Evolutionary conservation across 1,139 yeast species (phyloP).

Genomic region (Hanseniaspora gamundiae): DNA sequence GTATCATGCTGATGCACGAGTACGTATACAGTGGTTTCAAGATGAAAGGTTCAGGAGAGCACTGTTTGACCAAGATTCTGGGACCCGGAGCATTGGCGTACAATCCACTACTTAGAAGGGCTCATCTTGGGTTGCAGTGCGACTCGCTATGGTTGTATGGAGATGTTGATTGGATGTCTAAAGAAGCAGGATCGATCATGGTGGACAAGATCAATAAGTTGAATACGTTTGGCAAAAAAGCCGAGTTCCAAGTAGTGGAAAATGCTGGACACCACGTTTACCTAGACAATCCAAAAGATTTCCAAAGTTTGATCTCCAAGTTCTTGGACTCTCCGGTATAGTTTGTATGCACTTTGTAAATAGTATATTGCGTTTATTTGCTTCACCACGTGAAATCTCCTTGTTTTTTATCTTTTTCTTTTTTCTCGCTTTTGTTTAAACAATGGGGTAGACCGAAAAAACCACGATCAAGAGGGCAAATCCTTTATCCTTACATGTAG

Average conservation of each 20-base stretch:
- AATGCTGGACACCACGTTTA: slow-evolving; percentile 72
- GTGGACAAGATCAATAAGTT: slow-evolving; percentile 30
- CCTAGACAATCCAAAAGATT: slow-evolving; percentile 57
- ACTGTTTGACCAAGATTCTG: slow-evolving; percentile 48
- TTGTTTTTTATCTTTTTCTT: background rate
- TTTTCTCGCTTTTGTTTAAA: background rate
- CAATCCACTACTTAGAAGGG: slow-evolving; percentile 9
- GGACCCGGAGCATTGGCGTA: slow-evolving; percentile 47
- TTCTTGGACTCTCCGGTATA: background rate
- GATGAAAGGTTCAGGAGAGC: slow-evolving; percentile 51
- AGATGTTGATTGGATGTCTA: slow-evolving; percentile 78
- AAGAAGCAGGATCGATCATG: slow-evolving; percentile 49
- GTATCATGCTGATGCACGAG: slow-evolving; percentile 31
- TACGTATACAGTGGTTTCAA: slow-evolving; percentile 52
- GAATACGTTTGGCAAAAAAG: slow-evolving; percentile 24
- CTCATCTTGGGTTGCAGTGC: slow-evolving; percentile 8
- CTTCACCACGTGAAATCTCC: background rate
- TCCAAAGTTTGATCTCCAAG: slow-evolving; percentile 28
- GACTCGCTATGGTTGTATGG: slow-evolving; percentile 43
- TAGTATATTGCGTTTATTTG: background rate
- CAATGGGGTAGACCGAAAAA: too few species aligned
- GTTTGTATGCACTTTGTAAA: background rate
- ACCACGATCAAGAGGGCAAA: too few species aligned
- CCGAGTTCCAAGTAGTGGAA: slow-evolving; percentile 35
- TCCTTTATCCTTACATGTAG: too few species aligned